Evolutionary conservation across 1,284 basidiomycete genomes (phyloP).

Genomic region (Leccinum pallidistipes): DNA sequence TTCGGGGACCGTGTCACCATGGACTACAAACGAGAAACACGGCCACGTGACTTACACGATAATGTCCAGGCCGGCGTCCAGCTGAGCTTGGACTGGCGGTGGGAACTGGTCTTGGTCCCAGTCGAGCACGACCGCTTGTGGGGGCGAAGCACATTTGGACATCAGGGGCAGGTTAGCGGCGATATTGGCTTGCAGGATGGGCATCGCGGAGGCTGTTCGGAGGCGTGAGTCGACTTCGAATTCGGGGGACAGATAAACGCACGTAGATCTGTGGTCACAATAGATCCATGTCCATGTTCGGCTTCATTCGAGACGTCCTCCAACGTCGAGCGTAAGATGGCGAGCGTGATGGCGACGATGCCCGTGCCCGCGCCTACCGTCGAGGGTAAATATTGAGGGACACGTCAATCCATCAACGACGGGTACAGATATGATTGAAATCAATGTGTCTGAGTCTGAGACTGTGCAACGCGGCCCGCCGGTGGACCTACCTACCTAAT

Average conservation of each 20-base stretch:
- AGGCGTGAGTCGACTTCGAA: not conserved
- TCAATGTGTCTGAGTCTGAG: not conserved
- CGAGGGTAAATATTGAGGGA: not conserved
- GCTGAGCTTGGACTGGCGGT: constrained; percentile 41
- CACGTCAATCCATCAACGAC: not conserved
- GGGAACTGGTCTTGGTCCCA: constrained; percentile 69
- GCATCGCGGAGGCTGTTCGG: constrained; percentile 72
- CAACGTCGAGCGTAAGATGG: constrained; percentile 45
- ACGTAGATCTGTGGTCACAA: constrained; percentile 78
- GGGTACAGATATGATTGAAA: not conserved
- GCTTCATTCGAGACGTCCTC: constrained; percentile 11
- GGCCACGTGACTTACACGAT: constrained; percentile 48
- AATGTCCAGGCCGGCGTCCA: constrained; percentile 47
- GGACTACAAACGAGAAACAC: not conserved
- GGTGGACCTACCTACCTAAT: constrained; percentile 51
- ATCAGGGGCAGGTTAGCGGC: constrained; percentile 46
- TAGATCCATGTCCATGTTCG: constrained; percentile 34
- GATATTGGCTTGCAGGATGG: constrained; percentile 74
- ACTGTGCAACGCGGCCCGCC: not conserved
- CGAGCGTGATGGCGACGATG: constrained; percentile 70
- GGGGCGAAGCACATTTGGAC: constrained; percentile 23
- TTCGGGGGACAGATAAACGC: constrained; percentile 23
- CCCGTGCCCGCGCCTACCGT: constrained; percentile 77
- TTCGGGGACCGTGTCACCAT: not conserved
- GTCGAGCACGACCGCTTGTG: constrained; percentile 58